Percentiles rank a stretch among this genome's conserved stretches.
Conservation (phyloP, 2,329 filamentous ascomycete genomes). For the Ustulina deusta region DNA sequence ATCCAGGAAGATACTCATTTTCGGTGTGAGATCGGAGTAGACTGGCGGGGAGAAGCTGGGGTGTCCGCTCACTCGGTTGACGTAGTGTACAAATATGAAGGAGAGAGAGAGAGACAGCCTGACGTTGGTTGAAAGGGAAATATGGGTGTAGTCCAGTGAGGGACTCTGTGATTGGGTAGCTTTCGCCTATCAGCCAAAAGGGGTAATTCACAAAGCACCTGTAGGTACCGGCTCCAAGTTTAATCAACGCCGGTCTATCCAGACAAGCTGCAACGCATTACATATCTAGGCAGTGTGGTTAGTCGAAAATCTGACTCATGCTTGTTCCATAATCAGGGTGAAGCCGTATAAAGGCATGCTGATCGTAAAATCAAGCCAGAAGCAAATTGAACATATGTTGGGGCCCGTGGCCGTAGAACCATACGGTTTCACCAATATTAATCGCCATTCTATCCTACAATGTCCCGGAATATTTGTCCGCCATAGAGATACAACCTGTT, state of each 20-base stretch:
- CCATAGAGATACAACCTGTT: background rate
- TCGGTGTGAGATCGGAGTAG: background rate
- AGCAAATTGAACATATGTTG: background rate
- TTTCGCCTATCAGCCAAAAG: conserved; percentile 10
- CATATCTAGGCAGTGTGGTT: background rate
- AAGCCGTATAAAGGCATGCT: background rate
- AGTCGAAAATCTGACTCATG: too few relatives aligned
- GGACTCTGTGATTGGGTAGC: conserved; percentile 20
- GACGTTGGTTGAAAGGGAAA: conserved; percentile 10
- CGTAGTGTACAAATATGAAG: background rate
- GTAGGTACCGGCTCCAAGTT: background rate
- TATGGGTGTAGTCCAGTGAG: conserved; percentile 1
- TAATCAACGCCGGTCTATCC: background rate
- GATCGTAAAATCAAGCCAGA: background rate
- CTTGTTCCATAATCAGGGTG: background rate
- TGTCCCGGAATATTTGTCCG: background rate
- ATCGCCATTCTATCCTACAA: conserved; percentile 5
- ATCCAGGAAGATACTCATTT: conserved; percentile 62
- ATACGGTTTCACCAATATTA: background rate
- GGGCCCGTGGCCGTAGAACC: background rate
- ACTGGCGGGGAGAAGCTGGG: background rate
- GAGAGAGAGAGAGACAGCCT: background rate
- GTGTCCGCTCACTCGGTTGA: background rate
- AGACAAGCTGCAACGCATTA: background rate
- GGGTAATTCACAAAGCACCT: conserved; percentile 15